phyloP scores from a whole-genome alignment of 1,284 basidiomycete genomes.

The Boletus holoroseus region DNA sequence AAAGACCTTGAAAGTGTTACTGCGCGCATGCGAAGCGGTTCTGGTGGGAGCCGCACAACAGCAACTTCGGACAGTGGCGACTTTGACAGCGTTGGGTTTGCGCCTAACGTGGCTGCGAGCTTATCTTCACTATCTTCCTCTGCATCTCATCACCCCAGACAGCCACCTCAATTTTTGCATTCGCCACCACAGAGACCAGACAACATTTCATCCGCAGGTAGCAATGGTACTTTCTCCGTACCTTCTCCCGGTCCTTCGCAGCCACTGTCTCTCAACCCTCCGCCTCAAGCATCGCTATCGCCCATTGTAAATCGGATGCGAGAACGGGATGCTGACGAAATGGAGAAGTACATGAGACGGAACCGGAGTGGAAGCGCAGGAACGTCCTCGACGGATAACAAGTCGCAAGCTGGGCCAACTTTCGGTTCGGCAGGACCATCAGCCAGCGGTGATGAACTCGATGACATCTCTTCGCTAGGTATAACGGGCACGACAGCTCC shows the following conservation, averaged over 20 bases:
- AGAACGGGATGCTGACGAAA: constrained; percentile 75
- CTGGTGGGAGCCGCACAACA: constrained; percentile 72
- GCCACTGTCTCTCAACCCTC: constrained; percentile 35
- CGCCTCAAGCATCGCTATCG: constrained; percentile 45
- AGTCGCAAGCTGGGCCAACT: constrained; percentile 48
- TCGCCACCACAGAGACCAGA: constrained; percentile 37
- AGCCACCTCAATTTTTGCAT: constrained; percentile 46
- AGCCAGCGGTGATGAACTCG: constrained; percentile 49
- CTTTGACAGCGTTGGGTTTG: constrained; percentile 42
- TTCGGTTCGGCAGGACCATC: constrained; percentile 47
- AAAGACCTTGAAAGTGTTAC: constrained; percentile 33
- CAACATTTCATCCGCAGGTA: constrained; percentile 37
- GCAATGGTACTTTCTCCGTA: constrained; percentile 42
- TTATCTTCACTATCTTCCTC: constrained; percentile 48
- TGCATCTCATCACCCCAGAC: constrained; percentile 44
- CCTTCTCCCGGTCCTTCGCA: constrained; percentile 42
- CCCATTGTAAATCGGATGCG: constrained; percentile 72
- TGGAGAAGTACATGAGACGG: constrained; percentile 74
- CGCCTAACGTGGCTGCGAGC: constrained; percentile 36
- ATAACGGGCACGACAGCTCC: constrained; percentile 54
- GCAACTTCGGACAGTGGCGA: constrained; percentile 70
- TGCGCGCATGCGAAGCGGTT: constrained; percentile 69
- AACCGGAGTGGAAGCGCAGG: constrained; percentile 73
- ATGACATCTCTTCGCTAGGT: constrained; percentile 42
- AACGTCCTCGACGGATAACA: constrained; percentile 64